Evolutionary conservation across 208 protist species (phyloP).

Genomic region (Trypanosoma congolense): DNA sequence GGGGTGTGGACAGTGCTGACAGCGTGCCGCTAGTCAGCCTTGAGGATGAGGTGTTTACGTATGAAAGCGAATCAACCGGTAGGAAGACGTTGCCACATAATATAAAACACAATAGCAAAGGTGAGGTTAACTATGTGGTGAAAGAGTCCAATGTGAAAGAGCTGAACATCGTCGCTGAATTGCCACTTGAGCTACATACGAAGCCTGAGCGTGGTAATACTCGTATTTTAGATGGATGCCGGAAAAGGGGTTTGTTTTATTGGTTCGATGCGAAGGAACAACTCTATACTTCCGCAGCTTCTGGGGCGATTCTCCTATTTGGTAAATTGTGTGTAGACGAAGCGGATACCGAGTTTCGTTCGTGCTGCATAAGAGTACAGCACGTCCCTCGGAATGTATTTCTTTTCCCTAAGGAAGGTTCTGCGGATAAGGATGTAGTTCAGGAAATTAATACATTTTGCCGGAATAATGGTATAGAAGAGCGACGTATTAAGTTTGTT

Average conservation of each 20-base stretch:
- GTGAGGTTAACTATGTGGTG: constrained; percentile 24
- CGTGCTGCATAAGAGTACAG: constrained; percentile 82
- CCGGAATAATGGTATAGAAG: constrained; percentile 55
- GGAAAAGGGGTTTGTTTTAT: constrained; percentile 20
- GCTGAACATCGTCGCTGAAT: constrained; percentile 17
- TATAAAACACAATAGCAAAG: not conserved
- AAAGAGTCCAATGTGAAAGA: constrained; percentile 21
- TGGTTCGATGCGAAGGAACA: constrained; percentile 91
- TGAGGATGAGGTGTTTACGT: constrained; percentile 25
- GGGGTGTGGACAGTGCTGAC: constrained; percentile 2
- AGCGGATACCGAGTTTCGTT: constrained; percentile 33
- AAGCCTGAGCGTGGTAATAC: not conserved
- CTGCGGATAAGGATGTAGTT: constrained; percentile 65
- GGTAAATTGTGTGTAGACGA: constrained; percentile 57
- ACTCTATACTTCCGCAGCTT: constrained; percentile 47
- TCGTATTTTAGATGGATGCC: not conserved
- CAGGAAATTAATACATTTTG: constrained; percentile 81
- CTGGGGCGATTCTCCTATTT: constrained; percentile 89
- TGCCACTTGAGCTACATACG: constrained; percentile 10
- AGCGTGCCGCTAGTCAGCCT: constrained; percentile 14
- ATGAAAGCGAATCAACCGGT: constrained; percentile 9
- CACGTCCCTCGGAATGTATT: constrained; percentile 77
- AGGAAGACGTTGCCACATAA: constrained; percentile 7
- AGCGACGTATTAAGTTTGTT: constrained; percentile 84
- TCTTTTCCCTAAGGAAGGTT: constrained; percentile 57